phyloP scores from a whole-genome alignment of 73 alveolate genomes.

The Paramecium sexaurelia region DNA sequence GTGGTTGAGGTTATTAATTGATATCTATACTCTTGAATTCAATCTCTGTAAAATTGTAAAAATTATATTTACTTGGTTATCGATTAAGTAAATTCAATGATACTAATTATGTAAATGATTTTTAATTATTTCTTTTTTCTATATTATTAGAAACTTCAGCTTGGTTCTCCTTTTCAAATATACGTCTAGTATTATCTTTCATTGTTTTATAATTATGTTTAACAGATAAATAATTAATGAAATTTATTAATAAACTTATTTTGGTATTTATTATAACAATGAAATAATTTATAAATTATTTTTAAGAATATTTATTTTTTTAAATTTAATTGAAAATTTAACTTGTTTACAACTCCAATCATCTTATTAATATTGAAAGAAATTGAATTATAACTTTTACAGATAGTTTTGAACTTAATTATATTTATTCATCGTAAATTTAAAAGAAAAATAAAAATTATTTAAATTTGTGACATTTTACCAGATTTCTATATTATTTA shows the following conservation, averaged over 20 bases:
- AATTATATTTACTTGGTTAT: constrained; percentile 4
- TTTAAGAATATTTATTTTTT: too few relatives aligned
- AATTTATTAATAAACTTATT: constrained; percentile 27
- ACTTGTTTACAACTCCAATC: too few relatives aligned
- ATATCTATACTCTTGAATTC: constrained; percentile 49
- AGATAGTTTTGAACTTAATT: too few relatives aligned
- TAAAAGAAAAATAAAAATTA: too few relatives aligned
- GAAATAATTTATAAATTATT: not conserved
- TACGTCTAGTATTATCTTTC: constrained; percentile 49
- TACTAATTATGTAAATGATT: constrained; percentile 39
- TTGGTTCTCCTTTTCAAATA: constrained; percentile 49
- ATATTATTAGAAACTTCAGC: constrained; percentile 59
- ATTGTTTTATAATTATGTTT: constrained; percentile 7
- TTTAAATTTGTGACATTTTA: too few relatives aligned
- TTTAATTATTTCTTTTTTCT: not conserved
- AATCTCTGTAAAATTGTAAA: not conserved
- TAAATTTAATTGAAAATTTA: too few relatives aligned
- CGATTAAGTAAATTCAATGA: constrained; percentile 25
- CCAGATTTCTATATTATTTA: too few relatives aligned
- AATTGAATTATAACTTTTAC: too few relatives aligned
- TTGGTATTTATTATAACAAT: not conserved
- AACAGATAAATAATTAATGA: constrained; percentile 52
- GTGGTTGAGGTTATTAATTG: not conserved
- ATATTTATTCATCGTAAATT: too few relatives aligned
- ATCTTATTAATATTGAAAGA: too few relatives aligned